Evolutionary conservation across 495 filamentous ascomycete genomes (phyloP), one percentile per base, ranked within the genome.

Genomic region (Podospora pseudoanserina): DNA sequence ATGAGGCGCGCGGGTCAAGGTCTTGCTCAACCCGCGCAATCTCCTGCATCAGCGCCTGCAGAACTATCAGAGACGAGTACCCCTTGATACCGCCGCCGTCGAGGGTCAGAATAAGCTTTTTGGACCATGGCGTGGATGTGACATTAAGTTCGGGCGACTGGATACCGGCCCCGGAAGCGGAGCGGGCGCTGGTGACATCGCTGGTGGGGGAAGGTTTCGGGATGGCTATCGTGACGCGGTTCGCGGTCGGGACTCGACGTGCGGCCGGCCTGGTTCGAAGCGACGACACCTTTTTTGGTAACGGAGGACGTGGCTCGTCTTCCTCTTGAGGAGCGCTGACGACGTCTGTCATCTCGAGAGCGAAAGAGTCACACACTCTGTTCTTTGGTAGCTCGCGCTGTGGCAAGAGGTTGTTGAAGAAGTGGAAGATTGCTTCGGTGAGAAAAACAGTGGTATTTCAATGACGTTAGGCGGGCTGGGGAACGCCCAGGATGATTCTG

Each of bases 81-180:
- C 73, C 74, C 28, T 64, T 44, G 58, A 78, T 78, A 18, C 76
- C 76, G 58, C 76, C 76, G 70, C 76, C 76, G 64, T 78, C 76
- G 66, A 78, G 71, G 9, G 74, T 76, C 2, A 78, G 68, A 60
- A 78, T 73, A 20, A 76, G 67, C 54, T 65, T 68, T 34, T 72
- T 71, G 0, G 72, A 58, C 74, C 76, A 77, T 63, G 74, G 73
- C 15, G 74, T 72, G 15, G 74, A 71, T 15, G 71, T 69, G 44
- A 77, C 70, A 61, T 27, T 66, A 16, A 70, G 67, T 15, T 68
- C 65, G 27, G 74, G 65, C 28, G 72, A 60, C 18, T 23, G 65
- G 3, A 28, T 11, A 44, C 56, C 55, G 4, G 70, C 63, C 23
- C 28, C 28, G 2, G 72, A 56, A 1, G 34, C 32, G 63, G 65